Evolutionary conservation across 2,329 filamentous ascomycete species (phyloP), one percentile per base, ranked within the genome.

Genomic region (Trichophyton schoenleinii): DNA sequence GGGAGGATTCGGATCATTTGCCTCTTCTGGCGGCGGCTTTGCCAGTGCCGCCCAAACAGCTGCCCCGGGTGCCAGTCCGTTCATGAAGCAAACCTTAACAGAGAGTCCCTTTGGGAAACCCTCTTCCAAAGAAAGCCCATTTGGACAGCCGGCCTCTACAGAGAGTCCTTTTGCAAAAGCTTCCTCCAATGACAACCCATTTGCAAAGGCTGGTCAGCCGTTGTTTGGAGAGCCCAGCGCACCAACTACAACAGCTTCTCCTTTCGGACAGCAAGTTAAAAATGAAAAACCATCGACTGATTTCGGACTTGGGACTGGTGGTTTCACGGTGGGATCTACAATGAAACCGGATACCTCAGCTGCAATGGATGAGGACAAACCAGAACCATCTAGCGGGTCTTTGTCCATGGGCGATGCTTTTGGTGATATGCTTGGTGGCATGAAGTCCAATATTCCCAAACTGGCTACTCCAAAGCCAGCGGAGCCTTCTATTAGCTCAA

Each of bases 321-420:
- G 68, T n/a, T 80, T 80, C 64, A 70, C 68, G 6, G 65, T 79
- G 22, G 74, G 73, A 1, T 76, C 78, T 25, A 72, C 72, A 9
- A 78, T 79, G 63, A 77, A 77, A 65, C 69, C 68, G 2, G 77
- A 79, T 62, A 72, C 69, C 7, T 72, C 70, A 13, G 71, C 74
- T 60, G 70, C 66, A 28, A 72, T 72, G 62, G 76, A 78, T 67
- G 67, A 65, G 2, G 68, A 71, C n/a, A 76, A 75, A 55, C 67
- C 74, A 20, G 70, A 73, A 2, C 71, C 73, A 60, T 60, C 69
- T 9, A 58, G 66, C 15, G 65, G 68, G 0, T 61, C 73, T 5
- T 75, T 78, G 46, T 72, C 74, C 3, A 71, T 78, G 55, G 73
- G 71, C 44, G 62, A 62, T 15, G 70, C 72, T 18, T 70, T 79